Evolutionary conservation across 805 yeast genomes (phyloP).

Genomic region (Wickerhamia fluorescens): DNA sequence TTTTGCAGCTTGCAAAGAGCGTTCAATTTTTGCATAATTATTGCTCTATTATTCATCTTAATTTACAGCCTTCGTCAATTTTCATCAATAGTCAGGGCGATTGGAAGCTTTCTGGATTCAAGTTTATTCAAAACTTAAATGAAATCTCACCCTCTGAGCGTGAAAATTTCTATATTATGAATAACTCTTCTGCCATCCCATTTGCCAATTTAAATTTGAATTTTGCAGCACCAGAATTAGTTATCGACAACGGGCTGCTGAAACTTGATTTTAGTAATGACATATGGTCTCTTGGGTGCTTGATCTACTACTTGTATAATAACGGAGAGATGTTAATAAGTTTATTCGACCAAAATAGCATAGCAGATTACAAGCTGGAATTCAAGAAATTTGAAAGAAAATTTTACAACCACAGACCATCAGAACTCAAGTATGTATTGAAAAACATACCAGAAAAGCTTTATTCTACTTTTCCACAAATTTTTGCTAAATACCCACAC

Average conservation of each 20-base stretch:
- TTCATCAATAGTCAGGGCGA: slow-evolving; percentile 79
- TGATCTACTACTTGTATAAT: slow-evolving; percentile 66
- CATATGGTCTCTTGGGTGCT: slow-evolving; percentile 74
- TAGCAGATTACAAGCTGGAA: slow-evolving; percentile 54
- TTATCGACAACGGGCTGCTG: slow-evolving; percentile 39
- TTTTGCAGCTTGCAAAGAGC: slow-evolving; percentile 70
- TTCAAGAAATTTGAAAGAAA: slow-evolving; percentile 40
- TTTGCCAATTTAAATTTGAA: slow-evolving; percentile 66
- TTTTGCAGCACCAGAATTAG: slow-evolving; percentile 79
- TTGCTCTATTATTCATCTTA: slow-evolving; percentile 69
- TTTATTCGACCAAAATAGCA: slow-evolving; percentile 41
- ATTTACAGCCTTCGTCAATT: slow-evolving; percentile 70
- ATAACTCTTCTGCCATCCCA: slow-evolving; percentile 72
- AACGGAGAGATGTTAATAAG: slow-evolving; percentile 37
- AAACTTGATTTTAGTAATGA: slow-evolving; percentile 63
- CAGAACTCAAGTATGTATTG: slow-evolving; percentile 37
- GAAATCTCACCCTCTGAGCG: slow-evolving; percentile 41
- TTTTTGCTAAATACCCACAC: slow-evolving; percentile 51
- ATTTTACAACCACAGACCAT: slow-evolving; percentile 31
- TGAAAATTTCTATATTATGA: slow-evolving; percentile 60
- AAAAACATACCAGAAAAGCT: slow-evolving; percentile 54
- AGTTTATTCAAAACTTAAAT: slow-evolving; percentile 40
- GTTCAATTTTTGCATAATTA: slow-evolving; percentile 75
- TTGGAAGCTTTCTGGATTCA: slow-evolving; percentile 85
- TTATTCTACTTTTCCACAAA: slow-evolving; percentile 40